Evolutionary conservation across 768 basidiomycete species (phyloP), one percentile per base, ranked within the genome.

Genomic region (Lactifluus subvellereus): DNA sequence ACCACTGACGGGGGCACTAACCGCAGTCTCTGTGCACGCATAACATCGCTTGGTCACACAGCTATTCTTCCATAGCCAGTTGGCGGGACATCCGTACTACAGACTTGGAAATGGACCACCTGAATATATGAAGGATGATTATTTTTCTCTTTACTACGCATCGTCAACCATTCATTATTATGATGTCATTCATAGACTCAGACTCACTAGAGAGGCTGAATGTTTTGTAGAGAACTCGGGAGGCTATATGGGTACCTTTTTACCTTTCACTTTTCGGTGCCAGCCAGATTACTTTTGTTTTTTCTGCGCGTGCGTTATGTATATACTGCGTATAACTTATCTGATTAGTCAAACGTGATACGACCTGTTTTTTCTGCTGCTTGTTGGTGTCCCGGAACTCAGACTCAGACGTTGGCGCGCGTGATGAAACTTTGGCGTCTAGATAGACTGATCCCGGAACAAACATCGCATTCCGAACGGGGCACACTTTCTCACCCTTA

Each of bases 1-100:
- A 27, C 75, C 75, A 9, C 62, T 67, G 35, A 70, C 62, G 43
- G 60, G 68, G 18, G 49, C 33, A 6, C 49, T 60, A 13, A 16
- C 20, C 7, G 50, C 32, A 32, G 40, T 63, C 49, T 35, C 56
- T 49, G 57, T 30, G 6, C 65, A 48, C n/a, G 62, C 64, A 45
- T 66, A 64, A n/a, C 22, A 20, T 14, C 10, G 6, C 6, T 42
- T 11, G 20, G 10, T 52, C 27, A 37, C 14, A 27, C 32, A 1
- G 22, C 7, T 38, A 13, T 35, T 6, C 37, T 33, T 30, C 10
- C 27, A 40, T 27, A 22, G 42, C 18, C 60, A 49, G 18, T 27
- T 38, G 4, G 11, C 16, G n/a, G 33, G 35, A 30, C 27, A 14
- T 13, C n/a, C 4, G 37, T 27, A 51, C 30, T 16, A 14, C 16